Conservation (phyloP, 2,329 filamentous ascomycete genomes). For the Exserohilum turcica region DNA sequence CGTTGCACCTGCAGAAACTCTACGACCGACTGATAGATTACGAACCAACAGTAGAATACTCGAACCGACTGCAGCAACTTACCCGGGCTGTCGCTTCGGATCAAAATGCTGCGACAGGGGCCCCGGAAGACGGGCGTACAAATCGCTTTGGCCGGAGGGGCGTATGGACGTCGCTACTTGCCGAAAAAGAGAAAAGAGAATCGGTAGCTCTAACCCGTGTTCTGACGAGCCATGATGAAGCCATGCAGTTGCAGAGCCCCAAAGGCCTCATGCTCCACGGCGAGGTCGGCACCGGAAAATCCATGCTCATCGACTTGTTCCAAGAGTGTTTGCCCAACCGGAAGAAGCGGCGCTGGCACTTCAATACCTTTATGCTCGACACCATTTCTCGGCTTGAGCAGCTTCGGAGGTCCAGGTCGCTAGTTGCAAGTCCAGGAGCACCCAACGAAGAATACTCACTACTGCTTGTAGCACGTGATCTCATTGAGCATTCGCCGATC, state of each 20-base stretch:
- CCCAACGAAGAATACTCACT: slow-evolving; percentile 67
- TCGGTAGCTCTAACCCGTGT: slow-evolving; percentile 68
- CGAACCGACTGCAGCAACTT: slow-evolving; percentile 66
- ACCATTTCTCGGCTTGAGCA: slow-evolving; percentile 73
- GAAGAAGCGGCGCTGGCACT: slow-evolving; percentile 78
- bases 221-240: slow-evolving; percentile 73
- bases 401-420: slow-evolving; percentile 55
- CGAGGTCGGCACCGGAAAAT: slow-evolving; percentile 82
- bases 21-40: slow-evolving; percentile 80
- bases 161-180: slow-evolving; percentile 62
- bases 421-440: slow-evolving; percentile 15
- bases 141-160: slow-evolving; percentile 43
- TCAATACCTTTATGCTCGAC: slow-evolving; percentile 85
- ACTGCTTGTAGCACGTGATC: slow-evolving; percentile 74
- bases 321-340: slow-evolving; percentile 75
- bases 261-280: slow-evolving; percentile 77
- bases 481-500: slow-evolving; percentile 75
- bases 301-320: slow-evolving; percentile 83
- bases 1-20: slow-evolving; percentile 76
- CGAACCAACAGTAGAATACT: slow-evolving; percentile 72
- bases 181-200: slow-evolving; percentile 58
- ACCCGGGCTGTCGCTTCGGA: slow-evolving; percentile 50
- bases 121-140: slow-evolving; percentile 29
- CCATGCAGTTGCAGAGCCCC: slow-evolving; percentile 72
- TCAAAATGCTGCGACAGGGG: slow-evolving; percentile 37